Percentiles rank a stretch among this genome's conserved stretches.
Evolutionary conservation across 2,329 filamentous ascomycete genomes (phyloP).

Genomic region (Lachnum nothofagi): DNA sequence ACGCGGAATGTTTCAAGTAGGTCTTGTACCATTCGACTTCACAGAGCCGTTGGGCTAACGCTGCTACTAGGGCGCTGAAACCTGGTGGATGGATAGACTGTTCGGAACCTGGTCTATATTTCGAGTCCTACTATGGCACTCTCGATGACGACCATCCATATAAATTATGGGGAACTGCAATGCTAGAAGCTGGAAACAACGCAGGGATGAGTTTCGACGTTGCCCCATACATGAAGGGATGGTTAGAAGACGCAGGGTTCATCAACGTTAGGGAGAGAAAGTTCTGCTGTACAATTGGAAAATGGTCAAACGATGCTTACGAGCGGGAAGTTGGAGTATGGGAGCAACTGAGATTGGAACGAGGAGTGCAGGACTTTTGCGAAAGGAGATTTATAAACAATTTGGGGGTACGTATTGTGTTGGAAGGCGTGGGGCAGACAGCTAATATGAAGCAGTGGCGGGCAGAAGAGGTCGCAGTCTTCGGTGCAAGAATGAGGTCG

Average conservation of each 20-base stretch:
- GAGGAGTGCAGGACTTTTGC: conserved; percentile 15
- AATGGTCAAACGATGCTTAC: conserved; percentile 41
- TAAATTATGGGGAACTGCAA: conserved; percentile 14
- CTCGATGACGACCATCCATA: conserved; percentile 10
- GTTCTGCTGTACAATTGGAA: conserved; percentile 41
- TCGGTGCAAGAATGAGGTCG: conserved; percentile 11
- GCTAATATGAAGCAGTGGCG: conserved; percentile 10
- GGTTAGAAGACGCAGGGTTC: conserved; percentile 37
- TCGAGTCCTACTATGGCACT: conserved; percentile 11
- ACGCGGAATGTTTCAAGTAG: conserved; percentile 12
- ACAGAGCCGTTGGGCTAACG: not conserved
- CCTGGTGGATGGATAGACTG: conserved; percentile 20
- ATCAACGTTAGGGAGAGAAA: conserved; percentile 37
- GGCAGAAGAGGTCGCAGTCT: conserved; percentile 12
- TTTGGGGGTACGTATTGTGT: conserved; percentile 4
- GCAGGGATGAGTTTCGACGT: conserved; percentile 18
- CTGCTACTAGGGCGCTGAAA: conserved; percentile 10
- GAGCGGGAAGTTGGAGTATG: conserved; percentile 14
- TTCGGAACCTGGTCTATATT: conserved; percentile 14
- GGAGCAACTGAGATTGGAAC: conserved; percentile 15
- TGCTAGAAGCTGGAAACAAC: conserved; percentile 16
- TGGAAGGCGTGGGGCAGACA: not conserved
- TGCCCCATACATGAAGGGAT: conserved; percentile 25
- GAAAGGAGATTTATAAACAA: conserved; percentile 16
- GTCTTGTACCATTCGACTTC: not conserved